Base-by-base conservation (phyloP, 129 eudicot species). In the Heracleum sosnowskyi region DNA sequence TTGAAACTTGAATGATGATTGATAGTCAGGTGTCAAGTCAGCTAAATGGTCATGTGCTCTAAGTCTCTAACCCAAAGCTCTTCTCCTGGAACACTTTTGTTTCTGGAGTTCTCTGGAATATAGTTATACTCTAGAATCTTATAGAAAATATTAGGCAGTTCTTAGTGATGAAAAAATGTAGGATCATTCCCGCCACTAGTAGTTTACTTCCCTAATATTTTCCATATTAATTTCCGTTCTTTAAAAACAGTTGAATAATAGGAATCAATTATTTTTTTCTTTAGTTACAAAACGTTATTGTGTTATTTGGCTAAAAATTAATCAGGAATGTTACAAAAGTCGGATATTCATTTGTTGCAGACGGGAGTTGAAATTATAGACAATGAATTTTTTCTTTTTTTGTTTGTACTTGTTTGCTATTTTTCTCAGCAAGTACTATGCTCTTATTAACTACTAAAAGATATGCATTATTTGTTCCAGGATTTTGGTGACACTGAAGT, bases 401-500 rank as follows among this genome's bases (percentile, higher is more conserved):
- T 64, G 29, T 26, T 60, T 11, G 34, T 11, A 39, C 29, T 70
- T 35, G 11, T 69, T 69, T 35, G n/a, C 4, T 34, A 1, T 41
- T 9, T 34, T 69, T 35, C 36, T 3, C 0, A 26, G 33, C 46
- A 37, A 22, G 11, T 37, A 24, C 4, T 17, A n/a, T 11, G 33
- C 74, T 36, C 8, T 39, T 39, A 0, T 71, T 71, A 12, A 40
- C 47, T n/a, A 40, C 47, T n/a, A 39, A n/a, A n/a, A n/a, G 31
- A 1, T 11, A 6, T 41, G 76, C 33, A 41, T 36, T 24, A 44
- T 26, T 57, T 80, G 45, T 74, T 76, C 73, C 86, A 92, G 96
- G 84, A 71, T 79, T 88, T 85, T 41, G 15, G 53, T 82, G 81
- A 75, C 45, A 24, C 77, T 69, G 88, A 90, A 68, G 83, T 78